These are phyloP conservation scores for Annulohypoxylon moriforme DNA, from an alignment of 495 filamentous ascomycete genomes.

Conservation along the genomic window DNA sequence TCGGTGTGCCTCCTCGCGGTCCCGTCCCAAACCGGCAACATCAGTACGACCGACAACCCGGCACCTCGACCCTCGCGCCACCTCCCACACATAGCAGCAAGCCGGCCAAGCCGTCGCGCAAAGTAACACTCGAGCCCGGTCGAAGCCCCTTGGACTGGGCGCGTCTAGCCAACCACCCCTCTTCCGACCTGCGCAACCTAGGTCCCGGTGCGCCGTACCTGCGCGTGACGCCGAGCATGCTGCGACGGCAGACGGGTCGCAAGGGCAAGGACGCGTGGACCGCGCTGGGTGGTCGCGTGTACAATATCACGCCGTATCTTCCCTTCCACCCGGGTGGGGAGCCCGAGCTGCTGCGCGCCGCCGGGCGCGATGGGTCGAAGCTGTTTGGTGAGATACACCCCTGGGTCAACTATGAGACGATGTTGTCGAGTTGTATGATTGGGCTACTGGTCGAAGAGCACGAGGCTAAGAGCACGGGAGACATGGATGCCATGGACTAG, in stretches of 20 bases:
- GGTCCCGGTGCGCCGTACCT: slow-evolving; percentile 57
- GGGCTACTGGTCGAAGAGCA: slow-evolving; percentile 86
- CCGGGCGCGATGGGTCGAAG: slow-evolving; percentile 79
- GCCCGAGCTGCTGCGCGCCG: slow-evolving; percentile 82
- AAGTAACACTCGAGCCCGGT: slow-evolving; percentile 83
- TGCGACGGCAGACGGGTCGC: slow-evolving; percentile 79
- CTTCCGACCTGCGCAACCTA: slow-evolving; percentile 72
- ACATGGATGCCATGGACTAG: slow-evolving; percentile 78
- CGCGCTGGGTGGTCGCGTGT: slow-evolving; percentile 84
- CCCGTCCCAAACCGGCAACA: slow-evolving; percentile 43
- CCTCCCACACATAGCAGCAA: slow-evolving; percentile 60
- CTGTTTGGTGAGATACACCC: slow-evolving; percentile 94
- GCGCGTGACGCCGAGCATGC: slow-evolving; percentile 79
- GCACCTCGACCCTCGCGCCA: slow-evolving; percentile 55
- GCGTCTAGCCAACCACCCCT: slow-evolving; percentile 71
- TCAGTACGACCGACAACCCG: slow-evolving; percentile 51
- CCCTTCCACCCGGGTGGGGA: slow-evolving; percentile 93
- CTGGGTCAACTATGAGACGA: slow-evolving; percentile 98
- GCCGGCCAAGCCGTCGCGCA: slow-evolving; percentile 59
- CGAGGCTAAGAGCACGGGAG: slow-evolving; percentile 58
- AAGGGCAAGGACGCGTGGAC: slow-evolving; percentile 91
- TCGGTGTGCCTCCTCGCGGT: slow-evolving; percentile 32
- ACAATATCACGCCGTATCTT: slow-evolving; percentile 91
- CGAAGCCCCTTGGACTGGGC: slow-evolving; percentile 98
- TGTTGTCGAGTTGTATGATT: slow-evolving; percentile 85